Evolutionary conservation across 345 rosid species (phyloP).

Genomic region (Limnanthes douglasii): DNA sequence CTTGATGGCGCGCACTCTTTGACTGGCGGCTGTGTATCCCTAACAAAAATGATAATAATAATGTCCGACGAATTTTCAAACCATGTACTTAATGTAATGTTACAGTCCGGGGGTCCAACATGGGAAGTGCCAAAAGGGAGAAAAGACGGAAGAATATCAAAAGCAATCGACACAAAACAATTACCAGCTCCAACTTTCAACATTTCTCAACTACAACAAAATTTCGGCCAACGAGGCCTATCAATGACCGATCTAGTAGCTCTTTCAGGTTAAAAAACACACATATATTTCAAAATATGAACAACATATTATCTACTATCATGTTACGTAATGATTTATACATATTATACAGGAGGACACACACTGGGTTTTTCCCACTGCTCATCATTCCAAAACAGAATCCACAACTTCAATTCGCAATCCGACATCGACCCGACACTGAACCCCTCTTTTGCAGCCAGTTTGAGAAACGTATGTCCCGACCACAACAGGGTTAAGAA

Average conservation of each 20-base stretch:
- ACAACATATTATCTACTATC: no score
- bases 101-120: constrained; percentile 75
- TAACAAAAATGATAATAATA: no score
- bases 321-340: neutral
- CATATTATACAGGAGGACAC: constrained; percentile 48
- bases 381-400: constrained; percentile 70
- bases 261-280: constrained; percentile 40
- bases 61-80: no score
- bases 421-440: constrained; percentile 47
- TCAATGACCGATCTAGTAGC: constrained; percentile 50
- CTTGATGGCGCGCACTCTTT: no score
- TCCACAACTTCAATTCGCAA: constrained; percentile 53
- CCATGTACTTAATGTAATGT: no score
- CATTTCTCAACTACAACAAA: constrained; percentile 57
- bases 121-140: constrained; percentile 92
- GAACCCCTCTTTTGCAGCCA: constrained; percentile 46
- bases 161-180: constrained; percentile 64
- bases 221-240: constrained; percentile 74
- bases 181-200: constrained; percentile 66
- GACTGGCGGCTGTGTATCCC: no score
- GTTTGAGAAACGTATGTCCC: constrained; percentile 35
- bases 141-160: constrained; percentile 73
- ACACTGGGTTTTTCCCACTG: constrained; percentile 86
- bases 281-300: neutral
- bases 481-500: constrained; percentile 40